phyloP scores from a whole-genome alignment of 225 moss, liverwort and hornwort species.

The Bryoerythrophyllum caledonicum region DNA sequence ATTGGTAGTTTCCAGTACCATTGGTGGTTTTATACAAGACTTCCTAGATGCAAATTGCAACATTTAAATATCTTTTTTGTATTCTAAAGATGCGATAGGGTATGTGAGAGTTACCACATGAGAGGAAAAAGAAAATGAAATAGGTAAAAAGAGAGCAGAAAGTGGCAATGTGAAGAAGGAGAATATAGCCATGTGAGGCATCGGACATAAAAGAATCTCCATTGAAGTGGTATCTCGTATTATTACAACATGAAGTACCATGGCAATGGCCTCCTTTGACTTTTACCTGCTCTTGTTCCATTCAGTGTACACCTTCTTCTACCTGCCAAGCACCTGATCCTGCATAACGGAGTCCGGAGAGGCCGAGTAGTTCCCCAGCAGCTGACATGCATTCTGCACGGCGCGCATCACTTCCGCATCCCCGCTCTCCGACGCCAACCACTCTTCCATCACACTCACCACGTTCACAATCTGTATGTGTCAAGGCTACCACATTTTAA shows the following conservation, averaged over 20 bases:
- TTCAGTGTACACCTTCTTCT: constrained; percentile 1
- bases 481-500: constrained; percentile 33
- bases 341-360: constrained; percentile 50
- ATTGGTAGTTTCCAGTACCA: too few species aligned
- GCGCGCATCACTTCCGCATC: constrained; percentile 38
- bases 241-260: not conserved
- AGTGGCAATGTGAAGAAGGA: too few species aligned
- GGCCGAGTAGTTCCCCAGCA: constrained; percentile 51
- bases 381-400: constrained; percentile 54
- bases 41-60: too few species aligned
- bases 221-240: not conserved
- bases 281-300: not conserved
- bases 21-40: too few species aligned
- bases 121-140: too few species aligned
- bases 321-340: constrained; percentile 34
- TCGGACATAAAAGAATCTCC: not conserved
- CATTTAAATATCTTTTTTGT: too few species aligned
- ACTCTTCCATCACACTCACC: constrained; percentile 67
- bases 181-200: not conserved
- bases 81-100: too few species aligned
- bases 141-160: too few species aligned
- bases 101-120: too few species aligned
- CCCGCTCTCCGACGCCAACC: constrained; percentile 43
- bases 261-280: not conserved
- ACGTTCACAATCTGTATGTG: constrained; percentile 59